phyloP scores from a whole-genome alignment of 495 filamentous ascomycete genomes.

The Diplogelasinospora grovesii region DNA sequence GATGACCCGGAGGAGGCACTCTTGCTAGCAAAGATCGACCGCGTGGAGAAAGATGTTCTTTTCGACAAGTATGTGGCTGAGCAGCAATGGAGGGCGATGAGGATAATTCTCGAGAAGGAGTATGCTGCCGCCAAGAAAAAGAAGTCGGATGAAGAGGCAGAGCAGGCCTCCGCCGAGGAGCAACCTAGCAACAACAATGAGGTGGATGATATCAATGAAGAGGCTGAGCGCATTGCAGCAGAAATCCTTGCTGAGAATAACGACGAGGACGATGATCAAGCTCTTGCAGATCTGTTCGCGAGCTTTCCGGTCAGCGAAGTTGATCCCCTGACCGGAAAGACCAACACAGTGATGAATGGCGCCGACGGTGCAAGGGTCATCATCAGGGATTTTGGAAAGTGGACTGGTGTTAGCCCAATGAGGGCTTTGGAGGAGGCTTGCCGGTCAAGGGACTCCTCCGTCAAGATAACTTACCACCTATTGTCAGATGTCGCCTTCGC shows the following conservation, averaged over 20 bases:
- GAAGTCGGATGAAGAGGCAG: conserved; percentile 29
- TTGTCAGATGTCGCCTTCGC: conserved; percentile 66
- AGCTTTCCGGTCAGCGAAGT: conserved; percentile 61
- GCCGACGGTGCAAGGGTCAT: conserved; percentile 46
- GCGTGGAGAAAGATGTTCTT: conserved; percentile 75
- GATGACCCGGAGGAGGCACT: conserved; percentile 50
- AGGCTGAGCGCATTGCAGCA: conserved; percentile 44
- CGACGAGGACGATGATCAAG: conserved; percentile 47
- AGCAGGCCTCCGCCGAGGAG: conserved; percentile 20
- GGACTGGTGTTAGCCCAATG: conserved; percentile 61
- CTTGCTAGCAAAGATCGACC: conserved; percentile 61
- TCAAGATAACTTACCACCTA: conserved; percentile 57
- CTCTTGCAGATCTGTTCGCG: conserved; percentile 54
- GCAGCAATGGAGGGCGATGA: conserved; percentile 60
- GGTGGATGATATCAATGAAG: conserved; percentile 42
- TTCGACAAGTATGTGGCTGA: conserved; percentile 78
- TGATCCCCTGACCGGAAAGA: conserved; percentile 44
- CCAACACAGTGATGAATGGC: conserved; percentile 43
- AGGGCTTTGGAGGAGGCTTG: conserved; percentile 80
- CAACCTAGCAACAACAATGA: conserved; percentile 18
- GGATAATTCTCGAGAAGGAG: conserved; percentile 58
- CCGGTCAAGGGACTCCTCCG: conserved; percentile 66
- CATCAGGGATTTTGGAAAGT: conserved; percentile 79
- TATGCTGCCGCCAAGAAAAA: conserved; percentile 35
- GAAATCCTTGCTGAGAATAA: conserved; percentile 45